Evolutionary conservation across 257 asterid species (phyloP).

Genomic region (Cruciata laevipes): DNA sequence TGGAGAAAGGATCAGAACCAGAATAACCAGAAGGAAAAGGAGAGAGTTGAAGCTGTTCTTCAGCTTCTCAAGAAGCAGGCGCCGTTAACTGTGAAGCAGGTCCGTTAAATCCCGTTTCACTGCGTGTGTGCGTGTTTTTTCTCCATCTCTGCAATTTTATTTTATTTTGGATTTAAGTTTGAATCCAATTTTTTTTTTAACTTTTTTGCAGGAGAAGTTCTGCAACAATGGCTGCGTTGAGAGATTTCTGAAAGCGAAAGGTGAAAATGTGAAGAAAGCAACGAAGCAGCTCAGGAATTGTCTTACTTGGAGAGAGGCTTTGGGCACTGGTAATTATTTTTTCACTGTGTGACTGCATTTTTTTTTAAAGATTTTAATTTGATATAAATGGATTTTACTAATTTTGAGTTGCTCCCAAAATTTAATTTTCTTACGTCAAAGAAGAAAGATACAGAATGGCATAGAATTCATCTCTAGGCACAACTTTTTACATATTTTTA

Average conservation of each 20-base stretch:
- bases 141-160: neutral
- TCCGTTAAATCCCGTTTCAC: constrained; percentile 8
- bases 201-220: constrained; percentile 63
- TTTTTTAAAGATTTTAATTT: too few relatives aligned
- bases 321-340: constrained; percentile 50
- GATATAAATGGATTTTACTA: neutral
- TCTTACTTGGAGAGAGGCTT: constrained; percentile 85
- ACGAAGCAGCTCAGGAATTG: constrained; percentile 67
- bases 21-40: constrained; percentile 45
- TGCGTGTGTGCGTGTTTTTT: neutral
- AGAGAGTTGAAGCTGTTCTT: constrained; percentile 58
- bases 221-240: constrained; percentile 70
- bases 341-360: neutral
- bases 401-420: neutral
- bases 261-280: constrained; percentile 82
- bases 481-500: constrained; percentile 6
- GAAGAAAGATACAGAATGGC: neutral
- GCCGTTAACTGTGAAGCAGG: constrained; percentile 84
- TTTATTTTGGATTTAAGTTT: neutral
- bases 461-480: constrained; percentile 5
- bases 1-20: constrained; percentile 58
- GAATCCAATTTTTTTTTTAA: neutral
- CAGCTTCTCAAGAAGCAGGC: constrained; percentile 64
- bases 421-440: neutral
- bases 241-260: constrained; percentile 72